These are phyloP conservation scores for Verticillium nubilum DNA, from an alignment of 2,329 filamentous ascomycete genomes.

Conservation along the genomic window DNA sequence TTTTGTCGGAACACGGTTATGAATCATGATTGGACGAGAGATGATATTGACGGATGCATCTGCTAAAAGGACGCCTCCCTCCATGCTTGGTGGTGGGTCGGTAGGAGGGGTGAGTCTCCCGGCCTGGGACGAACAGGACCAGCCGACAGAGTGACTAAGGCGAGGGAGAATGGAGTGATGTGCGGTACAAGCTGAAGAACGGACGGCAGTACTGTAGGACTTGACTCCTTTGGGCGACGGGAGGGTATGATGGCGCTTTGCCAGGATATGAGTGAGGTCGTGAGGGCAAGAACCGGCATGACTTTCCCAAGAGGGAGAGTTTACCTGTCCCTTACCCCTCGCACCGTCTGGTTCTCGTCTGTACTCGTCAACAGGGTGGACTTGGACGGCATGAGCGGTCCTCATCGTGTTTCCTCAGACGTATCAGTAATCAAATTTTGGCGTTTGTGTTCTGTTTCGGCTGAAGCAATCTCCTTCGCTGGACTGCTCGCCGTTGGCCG, in stretches of 20 bases:
- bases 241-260: constrained; percentile 20
- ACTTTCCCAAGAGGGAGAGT: background rate
- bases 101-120: background rate
- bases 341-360: background rate
- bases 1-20: constrained; percentile 26
- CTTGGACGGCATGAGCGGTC: background rate
- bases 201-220: constrained; percentile 13
- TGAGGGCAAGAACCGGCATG: background rate
- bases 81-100: constrained; percentile 15
- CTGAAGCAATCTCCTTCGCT: background rate
- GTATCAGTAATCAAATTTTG: background rate
- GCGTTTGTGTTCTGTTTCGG: background rate
- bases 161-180: background rate
- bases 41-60: constrained; percentile 24
- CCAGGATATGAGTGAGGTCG: constrained; percentile 17
- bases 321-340: background rate
- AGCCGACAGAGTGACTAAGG: background rate
- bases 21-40: constrained; percentile 49
- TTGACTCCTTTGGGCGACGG: constrained; percentile 23
- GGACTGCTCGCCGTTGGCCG: background rate
- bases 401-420: background rate
- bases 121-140: background rate
- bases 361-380: background rate
- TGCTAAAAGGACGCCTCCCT: constrained; percentile 41
- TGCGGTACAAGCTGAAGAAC: background rate